Base-by-base conservation (phyloP, 2,329 filamentous ascomycete species). In the Monosporascus sp. region DNA sequence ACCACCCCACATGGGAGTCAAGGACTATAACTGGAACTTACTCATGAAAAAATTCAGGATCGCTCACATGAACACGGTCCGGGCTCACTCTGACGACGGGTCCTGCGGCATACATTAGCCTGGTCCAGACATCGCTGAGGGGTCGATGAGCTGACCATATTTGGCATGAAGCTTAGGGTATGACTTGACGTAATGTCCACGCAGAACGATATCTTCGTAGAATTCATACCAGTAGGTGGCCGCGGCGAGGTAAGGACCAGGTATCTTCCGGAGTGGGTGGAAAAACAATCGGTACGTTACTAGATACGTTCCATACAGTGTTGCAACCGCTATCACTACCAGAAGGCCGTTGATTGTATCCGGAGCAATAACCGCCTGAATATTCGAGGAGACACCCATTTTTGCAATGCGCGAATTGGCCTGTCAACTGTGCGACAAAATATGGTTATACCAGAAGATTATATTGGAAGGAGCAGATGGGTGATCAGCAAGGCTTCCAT, bases 31-130 rank as follows among this genome's bases (percentile, higher is more conserved):
- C 3, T 9, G 5, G 14, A 7, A 24, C 50, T 43, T 45, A 56
- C 55, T 57, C 55, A 20, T 55, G 52, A 7, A 52, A 57, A 36
- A 50, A 55, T 9, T 57, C 31, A 31, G 52, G 52, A 36, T 57
- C 55, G 19, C 34, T 52, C 3, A 57, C 51, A 36, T 57, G 55
- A 2, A 57, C 52, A 26, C 55, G 49, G 19, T 45, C 37, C 19
- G 55, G 55, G n/a, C 40, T 52, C 11, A 55, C 55, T 26, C 55
- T 49, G 40, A 57, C 48, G 20, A 57, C 34, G 11, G 55, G 52
- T 16, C 55, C 55, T 57, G n/a, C 8, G 9, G 8, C 48, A 38
- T 44, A 8, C 27, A 6, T 9, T 50, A 31, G 51, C 31, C 5
- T 22, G 43, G 22, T 36, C 22, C 5, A 24, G 3, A 1, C 11